These are phyloP conservation scores for Chiua virens DNA, from an alignment of 768 basidiomycete genomes.

Conservation along the genomic window DNA sequence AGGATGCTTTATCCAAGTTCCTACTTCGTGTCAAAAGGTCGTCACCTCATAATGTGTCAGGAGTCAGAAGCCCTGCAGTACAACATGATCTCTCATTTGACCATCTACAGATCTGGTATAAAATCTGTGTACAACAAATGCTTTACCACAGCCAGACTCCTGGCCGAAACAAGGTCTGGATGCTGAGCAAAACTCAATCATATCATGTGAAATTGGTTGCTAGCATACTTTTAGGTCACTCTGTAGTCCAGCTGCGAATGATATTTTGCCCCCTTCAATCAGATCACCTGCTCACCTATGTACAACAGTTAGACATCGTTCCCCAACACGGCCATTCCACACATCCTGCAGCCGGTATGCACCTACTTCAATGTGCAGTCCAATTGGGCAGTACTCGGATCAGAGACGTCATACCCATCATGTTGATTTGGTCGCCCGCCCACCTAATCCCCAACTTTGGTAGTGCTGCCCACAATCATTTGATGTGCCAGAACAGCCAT, in stretches of 20 bases:
- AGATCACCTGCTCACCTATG: too few species aligned
- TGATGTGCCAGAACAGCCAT: slow-evolving; percentile 23
- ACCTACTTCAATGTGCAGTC: slow-evolving; percentile 17
- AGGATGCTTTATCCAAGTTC: neutral
- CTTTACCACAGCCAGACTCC: slow-evolving; percentile 1
- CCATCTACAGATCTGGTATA: neutral
- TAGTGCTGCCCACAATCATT: slow-evolving; percentile 16
- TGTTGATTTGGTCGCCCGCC: slow-evolving; percentile 18
- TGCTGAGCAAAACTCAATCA: too few species aligned
- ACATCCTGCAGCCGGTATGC: too few species aligned
- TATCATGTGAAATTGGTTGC: too few species aligned
- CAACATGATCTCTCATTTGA: neutral
- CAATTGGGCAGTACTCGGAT: slow-evolving; percentile 10
- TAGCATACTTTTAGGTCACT: too few species aligned
- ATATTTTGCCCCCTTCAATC: too few species aligned
- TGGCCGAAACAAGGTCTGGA: slow-evolving; percentile 11
- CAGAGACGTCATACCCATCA: slow-evolving; percentile 28
- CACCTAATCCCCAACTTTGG: slow-evolving; percentile 31
- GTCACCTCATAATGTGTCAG: too few species aligned
- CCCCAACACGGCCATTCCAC: slow-evolving; percentile 6
- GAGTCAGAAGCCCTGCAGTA: too few species aligned
- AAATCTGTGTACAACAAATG: neutral
- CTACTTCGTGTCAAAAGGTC: neutral
- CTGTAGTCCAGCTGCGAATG: too few species aligned
- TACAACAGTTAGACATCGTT: slow-evolving; percentile 22